These are phyloP conservation scores for Debaryomycetaceae sp. DNA, from an alignment of 1,139 yeast species.

Conservation along the genomic window DNA sequence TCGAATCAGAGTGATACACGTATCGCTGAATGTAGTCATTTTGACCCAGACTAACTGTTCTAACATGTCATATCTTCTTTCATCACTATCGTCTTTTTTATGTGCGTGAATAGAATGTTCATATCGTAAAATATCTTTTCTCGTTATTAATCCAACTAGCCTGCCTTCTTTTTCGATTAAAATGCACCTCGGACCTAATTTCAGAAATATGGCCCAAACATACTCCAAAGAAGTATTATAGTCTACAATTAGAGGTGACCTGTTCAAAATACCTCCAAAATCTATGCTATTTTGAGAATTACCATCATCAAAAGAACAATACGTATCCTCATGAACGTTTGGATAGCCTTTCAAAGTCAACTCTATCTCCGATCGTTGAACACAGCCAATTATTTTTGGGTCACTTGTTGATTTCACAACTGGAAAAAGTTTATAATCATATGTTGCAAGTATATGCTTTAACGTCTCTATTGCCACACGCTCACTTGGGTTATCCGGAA, in stretches of 20 bases:
- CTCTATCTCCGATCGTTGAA: constrained; percentile 33
- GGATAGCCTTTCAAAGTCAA: constrained; percentile 16
- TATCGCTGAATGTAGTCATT: constrained; percentile 21
- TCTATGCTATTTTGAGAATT: constrained; percentile 15
- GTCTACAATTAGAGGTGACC: constrained; percentile 62
- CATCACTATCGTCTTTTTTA: constrained; percentile 12
- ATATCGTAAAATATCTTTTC: constrained; percentile 65
- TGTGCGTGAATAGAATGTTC: constrained; percentile 34
- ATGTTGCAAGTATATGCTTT: constrained; percentile 32
- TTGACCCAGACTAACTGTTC: constrained; percentile 40
- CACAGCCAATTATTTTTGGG: constrained; percentile 36
- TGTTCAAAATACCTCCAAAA: constrained; percentile 47
- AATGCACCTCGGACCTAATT: constrained; percentile 76
- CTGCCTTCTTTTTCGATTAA: constrained; percentile 55
- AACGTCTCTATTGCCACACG: constrained; percentile 33
- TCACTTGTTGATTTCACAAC: constrained; percentile 32
- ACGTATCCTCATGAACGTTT: constrained; percentile 13
- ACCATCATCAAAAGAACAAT: constrained; percentile 19
- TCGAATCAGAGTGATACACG: constrained; percentile 24
- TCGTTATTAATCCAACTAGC: constrained; percentile 59
- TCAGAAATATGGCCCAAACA: constrained; percentile 66
- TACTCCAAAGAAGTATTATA: constrained; percentile 57
- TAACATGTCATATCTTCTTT: constrained; percentile 16
- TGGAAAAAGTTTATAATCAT: constrained; percentile 56
- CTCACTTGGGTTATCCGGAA: constrained; percentile 38